Conservation (phyloP, 352 stramenopile genomes). For the Pythium dissotocum region DNA sequence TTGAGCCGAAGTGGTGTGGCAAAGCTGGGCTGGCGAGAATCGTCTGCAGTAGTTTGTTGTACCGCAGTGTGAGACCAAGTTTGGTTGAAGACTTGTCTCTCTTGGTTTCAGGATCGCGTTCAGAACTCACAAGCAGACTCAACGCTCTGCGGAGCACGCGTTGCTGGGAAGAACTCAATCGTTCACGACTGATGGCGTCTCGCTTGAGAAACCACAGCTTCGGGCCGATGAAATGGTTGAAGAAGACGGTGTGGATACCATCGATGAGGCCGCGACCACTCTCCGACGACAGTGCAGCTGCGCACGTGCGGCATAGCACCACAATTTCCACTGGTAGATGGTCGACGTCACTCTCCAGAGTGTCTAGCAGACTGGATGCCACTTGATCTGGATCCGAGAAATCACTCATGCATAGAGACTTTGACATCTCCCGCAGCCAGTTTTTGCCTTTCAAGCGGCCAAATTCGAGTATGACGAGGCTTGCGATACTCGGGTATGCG, state of each 20-base stretch:
- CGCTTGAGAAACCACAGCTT: constrained; percentile 35
- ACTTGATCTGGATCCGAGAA: background rate
- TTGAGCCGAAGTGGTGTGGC: background rate
- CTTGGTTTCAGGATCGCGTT: background rate
- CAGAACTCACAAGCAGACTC: constrained; percentile 1
- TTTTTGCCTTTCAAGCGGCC: background rate
- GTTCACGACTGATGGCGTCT: background rate
- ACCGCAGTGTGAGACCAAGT: background rate
- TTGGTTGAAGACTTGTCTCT: background rate
- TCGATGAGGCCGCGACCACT: background rate
- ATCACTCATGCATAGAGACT: background rate
- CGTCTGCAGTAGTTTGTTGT: background rate
- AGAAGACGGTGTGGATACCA: constrained; percentile 70
- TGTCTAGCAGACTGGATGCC: background rate
- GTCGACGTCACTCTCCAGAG: background rate
- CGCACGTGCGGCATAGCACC: constrained; percentile 28
- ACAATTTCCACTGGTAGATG: background rate
- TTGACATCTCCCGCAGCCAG: constrained; percentile 6
- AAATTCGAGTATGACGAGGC: constrained; percentile 24
- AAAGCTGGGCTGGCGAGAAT: background rate
- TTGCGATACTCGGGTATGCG: constrained; percentile 34
- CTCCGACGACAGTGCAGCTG: constrained; percentile 27
- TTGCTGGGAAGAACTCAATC: constrained; percentile 1
- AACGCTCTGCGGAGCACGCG: background rate
- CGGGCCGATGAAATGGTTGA: constrained; percentile 68